phyloP scores from a whole-genome alignment of 1,139 yeast species.

The Taphrina deformans region DNA sequence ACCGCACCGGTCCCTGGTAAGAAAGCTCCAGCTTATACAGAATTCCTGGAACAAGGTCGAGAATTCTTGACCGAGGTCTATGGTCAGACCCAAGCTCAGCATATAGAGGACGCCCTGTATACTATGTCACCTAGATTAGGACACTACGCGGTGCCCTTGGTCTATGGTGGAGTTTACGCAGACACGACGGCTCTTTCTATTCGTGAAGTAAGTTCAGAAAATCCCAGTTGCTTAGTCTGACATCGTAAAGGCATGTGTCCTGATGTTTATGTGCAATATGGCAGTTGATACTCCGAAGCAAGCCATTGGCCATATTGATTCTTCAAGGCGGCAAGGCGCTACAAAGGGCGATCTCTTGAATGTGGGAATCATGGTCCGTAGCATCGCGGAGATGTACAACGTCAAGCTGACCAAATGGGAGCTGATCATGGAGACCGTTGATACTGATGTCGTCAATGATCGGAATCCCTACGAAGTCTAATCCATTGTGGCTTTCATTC shows the following conservation, averaged over 20 bases:
- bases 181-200: slow-evolving; percentile 23
- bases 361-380: slow-evolving; percentile 28
- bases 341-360: slow-evolving; percentile 2
- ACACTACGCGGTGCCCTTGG: slow-evolving; percentile 12
- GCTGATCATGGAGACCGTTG: slow-evolving; percentile 15
- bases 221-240: too few relatives aligned
- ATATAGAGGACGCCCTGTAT: slow-evolving; percentile 12
- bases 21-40: neutral
- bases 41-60: neutral
- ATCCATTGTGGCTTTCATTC: neutral
- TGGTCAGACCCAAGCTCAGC: neutral
- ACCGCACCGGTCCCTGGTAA: neutral
- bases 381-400: slow-evolving; percentile 17
- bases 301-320: slow-evolving; percentile 27
- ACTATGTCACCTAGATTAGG: slow-evolving; percentile 22
- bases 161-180: slow-evolving; percentile 26
- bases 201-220: slow-evolving; percentile 12
- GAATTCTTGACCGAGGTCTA: slow-evolving; percentile 10
- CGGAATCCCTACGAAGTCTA: slow-evolving; percentile 8
- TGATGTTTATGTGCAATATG: slow-evolving; percentile 22
- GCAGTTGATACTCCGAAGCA: slow-evolving; percentile 32
- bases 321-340: slow-evolving; percentile 22
- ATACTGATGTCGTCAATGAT: neutral
- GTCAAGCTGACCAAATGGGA: slow-evolving; percentile 27
- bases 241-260: slow-evolving; percentile 17